phyloP scores from a whole-genome alignment of 2,329 filamentous ascomycete genomes.

The Cercospora beticola region DNA sequence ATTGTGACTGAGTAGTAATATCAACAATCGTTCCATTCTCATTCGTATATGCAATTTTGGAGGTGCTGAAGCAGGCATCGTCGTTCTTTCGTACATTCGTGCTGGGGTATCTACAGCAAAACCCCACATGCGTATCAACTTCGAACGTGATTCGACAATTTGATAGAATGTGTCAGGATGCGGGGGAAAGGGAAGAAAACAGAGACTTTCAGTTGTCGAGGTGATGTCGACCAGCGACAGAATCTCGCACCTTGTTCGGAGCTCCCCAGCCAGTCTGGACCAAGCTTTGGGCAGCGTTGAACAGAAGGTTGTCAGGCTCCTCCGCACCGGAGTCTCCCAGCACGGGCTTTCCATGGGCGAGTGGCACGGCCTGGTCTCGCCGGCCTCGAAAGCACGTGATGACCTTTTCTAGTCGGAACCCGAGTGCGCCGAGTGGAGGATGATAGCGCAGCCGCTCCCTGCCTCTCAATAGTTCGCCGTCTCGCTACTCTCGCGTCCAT shows the following conservation, averaged over 20 bases:
- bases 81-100: slow-evolving; percentile 3
- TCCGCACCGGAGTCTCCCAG: background rate
- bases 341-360: background rate
- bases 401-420: background rate
- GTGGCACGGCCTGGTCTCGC: background rate
- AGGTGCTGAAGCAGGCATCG: background rate
- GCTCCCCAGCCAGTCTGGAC: background rate
- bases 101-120: background rate
- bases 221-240: slow-evolving; percentile 2
- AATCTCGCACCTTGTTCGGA: background rate
- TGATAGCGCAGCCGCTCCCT: background rate
- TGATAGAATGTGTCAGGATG: background rate
- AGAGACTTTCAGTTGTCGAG: background rate
- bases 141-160: background rate
- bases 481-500: background rate
- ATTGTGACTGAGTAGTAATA: background rate
- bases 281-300: background rate
- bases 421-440: background rate
- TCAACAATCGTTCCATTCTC: slow-evolving; percentile 2
- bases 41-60: slow-evolving; percentile 14
- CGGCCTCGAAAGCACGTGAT: background rate
- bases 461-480: background rate
- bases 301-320: background rate
- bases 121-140: background rate
- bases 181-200: background rate